phyloP scores from a whole-genome alignment of 1,284 basidiomycete species.

The Marasmius oreades region DNA sequence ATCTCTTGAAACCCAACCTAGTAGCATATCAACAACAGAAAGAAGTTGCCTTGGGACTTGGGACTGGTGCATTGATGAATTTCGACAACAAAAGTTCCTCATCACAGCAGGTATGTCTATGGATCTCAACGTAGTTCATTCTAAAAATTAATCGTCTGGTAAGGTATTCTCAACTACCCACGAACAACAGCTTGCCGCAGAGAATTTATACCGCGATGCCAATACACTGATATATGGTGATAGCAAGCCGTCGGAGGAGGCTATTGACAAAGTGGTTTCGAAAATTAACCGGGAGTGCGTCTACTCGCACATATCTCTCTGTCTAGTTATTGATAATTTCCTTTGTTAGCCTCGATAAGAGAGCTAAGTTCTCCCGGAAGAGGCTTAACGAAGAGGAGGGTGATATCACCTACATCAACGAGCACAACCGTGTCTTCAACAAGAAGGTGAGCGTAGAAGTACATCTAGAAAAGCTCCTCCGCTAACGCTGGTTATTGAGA shows the following conservation, averaged over 20 bases:
- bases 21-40: constrained; percentile 85
- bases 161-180: constrained; percentile 53
- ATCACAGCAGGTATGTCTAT: constrained; percentile 31
- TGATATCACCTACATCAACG: constrained; percentile 99
- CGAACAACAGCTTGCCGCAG: constrained; percentile 67
- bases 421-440: constrained; percentile 98
- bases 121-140: not conserved
- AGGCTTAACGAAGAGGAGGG: constrained; percentile 88
- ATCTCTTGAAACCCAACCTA: constrained; percentile 84
- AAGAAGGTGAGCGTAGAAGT: constrained; percentile 72
- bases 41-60: constrained; percentile 74
- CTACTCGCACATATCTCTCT: constrained; percentile 2
- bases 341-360: constrained; percentile 71
- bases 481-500: constrained; percentile 40
- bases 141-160: constrained; percentile 3
- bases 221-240: constrained; percentile 92
- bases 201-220: constrained; percentile 85
- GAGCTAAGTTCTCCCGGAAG: constrained; percentile 84
- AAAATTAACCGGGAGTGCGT: constrained; percentile 90
- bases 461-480: not conserved
- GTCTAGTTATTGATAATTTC: constrained; percentile 11
- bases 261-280: constrained; percentile 86
- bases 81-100: constrained; percentile 48
- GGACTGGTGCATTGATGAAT: constrained; percentile 55
- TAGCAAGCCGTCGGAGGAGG: constrained; percentile 91